These are phyloP conservation scores for Pseudognaphalium luteoalbum DNA, from an alignment of 129 eudicot species.

Conservation along the genomic window DNA sequence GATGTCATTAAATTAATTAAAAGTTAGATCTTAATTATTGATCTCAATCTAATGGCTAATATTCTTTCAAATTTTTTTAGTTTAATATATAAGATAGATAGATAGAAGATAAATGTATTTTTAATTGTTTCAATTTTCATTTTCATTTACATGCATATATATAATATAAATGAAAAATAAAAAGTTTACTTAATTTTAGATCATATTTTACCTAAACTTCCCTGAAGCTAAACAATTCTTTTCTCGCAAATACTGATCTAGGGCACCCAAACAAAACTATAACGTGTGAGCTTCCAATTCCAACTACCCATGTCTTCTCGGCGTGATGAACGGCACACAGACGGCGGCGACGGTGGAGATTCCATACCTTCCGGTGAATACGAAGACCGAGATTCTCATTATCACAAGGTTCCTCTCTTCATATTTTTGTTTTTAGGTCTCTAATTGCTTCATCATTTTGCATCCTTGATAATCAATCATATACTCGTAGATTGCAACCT, in stretches of 20 bases:
- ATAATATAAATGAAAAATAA: no score
- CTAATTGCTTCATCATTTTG: not conserved
- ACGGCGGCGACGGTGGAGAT: slow-evolving; percentile 2
- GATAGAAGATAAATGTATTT: no score
- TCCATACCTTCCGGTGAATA: not conserved
- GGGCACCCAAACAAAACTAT: not conserved
- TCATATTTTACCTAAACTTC: no score
- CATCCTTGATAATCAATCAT: not conserved
- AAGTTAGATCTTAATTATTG: no score
- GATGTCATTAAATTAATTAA: no score
- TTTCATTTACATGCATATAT: no score
- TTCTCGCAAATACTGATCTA: not conserved
- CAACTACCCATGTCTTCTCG: slow-evolving; percentile 14
- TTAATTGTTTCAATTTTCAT: no score
- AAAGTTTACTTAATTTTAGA: no score
- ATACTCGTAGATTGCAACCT: not conserved
- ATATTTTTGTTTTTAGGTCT: not conserved
- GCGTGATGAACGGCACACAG: slow-evolving; percentile 15
- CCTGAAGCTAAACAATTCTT: not conserved
- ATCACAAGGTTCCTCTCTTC: slow-evolving; percentile 11
- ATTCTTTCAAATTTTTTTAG: no score
- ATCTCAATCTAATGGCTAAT: no score
- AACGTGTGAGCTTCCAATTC: not conserved
- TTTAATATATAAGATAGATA: no score
- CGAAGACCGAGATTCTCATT: slow-evolving; percentile 12